Evolutionary conservation across 2,329 filamentous ascomycete genomes (phyloP).

Genomic region (Ophiobolus disseminans): DNA sequence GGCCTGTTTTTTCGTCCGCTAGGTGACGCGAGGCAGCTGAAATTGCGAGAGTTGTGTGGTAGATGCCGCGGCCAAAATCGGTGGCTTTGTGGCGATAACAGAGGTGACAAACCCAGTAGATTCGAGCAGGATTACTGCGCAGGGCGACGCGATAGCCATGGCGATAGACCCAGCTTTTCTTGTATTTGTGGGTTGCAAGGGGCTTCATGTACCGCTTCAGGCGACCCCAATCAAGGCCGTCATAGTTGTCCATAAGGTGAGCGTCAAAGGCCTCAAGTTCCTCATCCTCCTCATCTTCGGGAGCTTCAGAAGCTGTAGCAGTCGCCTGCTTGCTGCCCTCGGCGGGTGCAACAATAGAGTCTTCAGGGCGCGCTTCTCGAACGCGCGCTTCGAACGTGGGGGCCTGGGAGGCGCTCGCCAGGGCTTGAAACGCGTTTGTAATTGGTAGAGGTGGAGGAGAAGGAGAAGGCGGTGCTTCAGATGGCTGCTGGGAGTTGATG

Average conservation of each 20-base stretch:
- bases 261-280: background rate
- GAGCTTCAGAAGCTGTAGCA: background rate
- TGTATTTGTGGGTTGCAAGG: background rate
- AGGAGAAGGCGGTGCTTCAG: background rate
- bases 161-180: conserved; percentile 4
- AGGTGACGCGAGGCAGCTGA: background rate
- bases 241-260: background rate
- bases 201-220: conserved; percentile 1
- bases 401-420: background rate
- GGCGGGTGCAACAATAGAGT: conserved; percentile 1
- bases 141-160: conserved; percentile 2
- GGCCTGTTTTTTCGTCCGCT: background rate
- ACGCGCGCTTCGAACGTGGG: background rate
- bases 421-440: background rate
- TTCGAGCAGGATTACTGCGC: background rate
- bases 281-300: background rate
- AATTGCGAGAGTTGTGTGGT: too few relatives aligned
- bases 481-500: background rate
- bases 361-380: background rate
- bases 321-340: conserved; percentile 1
- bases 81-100: too few relatives aligned
- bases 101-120: conserved; percentile 1
- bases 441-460: background rate
- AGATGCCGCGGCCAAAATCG: too few relatives aligned
- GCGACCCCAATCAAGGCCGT: conserved; percentile 4